These are phyloP conservation scores for Ganoderma lucidum DNA, from an alignment of 1,284 basidiomycete genomes.

Conservation along the genomic window DNA sequence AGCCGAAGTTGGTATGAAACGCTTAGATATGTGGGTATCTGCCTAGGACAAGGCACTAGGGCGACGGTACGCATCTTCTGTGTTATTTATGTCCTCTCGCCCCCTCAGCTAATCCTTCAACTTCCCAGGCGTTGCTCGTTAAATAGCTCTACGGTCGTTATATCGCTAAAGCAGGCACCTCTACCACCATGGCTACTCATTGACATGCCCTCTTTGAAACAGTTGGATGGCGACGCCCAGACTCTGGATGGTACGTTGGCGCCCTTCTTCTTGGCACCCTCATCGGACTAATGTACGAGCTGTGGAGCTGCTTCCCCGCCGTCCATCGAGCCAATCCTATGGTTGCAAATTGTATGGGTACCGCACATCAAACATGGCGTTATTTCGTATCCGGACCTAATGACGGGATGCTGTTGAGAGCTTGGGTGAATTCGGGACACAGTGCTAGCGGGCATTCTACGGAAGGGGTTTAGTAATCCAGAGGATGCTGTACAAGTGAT, in stretches of 20 bases:
- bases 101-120: background rate
- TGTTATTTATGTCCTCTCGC: background rate
- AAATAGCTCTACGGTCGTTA: background rate
- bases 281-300: conserved; percentile 14
- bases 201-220: background rate
- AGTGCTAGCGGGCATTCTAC: background rate
- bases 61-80: background rate
- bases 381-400: background rate
- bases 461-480: background rate
- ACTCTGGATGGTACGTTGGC: conserved; percentile 7
- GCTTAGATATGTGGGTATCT: background rate
- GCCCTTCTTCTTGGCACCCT: conserved; percentile 14
- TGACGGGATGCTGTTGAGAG: background rate
- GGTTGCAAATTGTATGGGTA: conserved; percentile 2
- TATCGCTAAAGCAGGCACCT: background rate
- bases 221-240: background rate
- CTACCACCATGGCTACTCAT: background rate
- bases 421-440: background rate
- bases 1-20: background rate
- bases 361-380: conserved; percentile 3
- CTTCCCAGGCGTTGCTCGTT: background rate
- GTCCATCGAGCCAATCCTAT: background rate
- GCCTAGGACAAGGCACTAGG: background rate
- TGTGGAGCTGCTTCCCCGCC: too few species aligned
- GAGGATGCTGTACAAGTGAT: background rate